Conservation (phyloP, 768 basidiomycete genomes). For the Rhizopogon salebrosus region DNA sequence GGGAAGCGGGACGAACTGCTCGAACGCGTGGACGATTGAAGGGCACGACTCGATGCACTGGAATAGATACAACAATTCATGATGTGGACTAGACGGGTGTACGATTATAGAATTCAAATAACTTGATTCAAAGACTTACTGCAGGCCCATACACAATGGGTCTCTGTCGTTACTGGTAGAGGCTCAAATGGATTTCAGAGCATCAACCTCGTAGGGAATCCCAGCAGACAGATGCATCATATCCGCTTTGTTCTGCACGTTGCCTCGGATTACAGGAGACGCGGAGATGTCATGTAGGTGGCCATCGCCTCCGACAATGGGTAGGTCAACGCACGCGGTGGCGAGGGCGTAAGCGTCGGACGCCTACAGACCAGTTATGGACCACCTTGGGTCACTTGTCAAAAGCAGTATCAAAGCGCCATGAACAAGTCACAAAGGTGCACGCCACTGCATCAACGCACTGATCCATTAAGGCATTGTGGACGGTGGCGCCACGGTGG, state of each 20-base stretch:
- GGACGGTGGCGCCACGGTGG: background rate
- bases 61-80: background rate
- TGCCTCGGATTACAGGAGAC: no score
- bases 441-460: background rate
- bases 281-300: no score
- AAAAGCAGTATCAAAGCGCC: background rate
- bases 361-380: background rate
- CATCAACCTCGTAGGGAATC: no score
- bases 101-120: background rate
- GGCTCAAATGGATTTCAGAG: no score
- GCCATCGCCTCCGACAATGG: no score
- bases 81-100: background rate
- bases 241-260: no score
- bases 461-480: background rate
- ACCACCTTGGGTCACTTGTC: background rate
- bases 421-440: background rate
- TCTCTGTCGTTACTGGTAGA: no score
- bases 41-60: background rate
- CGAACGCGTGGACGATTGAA: background rate
- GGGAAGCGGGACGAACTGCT: constrained; percentile 39
- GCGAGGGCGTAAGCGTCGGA: no score
- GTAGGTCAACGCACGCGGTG: no score
- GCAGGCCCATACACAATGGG: no score
- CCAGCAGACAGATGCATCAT: no score
- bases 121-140: no score